Evolutionary conservation across 345 rosid species (phyloP).

Genomic region (Bretschneidera sinensis): DNA sequence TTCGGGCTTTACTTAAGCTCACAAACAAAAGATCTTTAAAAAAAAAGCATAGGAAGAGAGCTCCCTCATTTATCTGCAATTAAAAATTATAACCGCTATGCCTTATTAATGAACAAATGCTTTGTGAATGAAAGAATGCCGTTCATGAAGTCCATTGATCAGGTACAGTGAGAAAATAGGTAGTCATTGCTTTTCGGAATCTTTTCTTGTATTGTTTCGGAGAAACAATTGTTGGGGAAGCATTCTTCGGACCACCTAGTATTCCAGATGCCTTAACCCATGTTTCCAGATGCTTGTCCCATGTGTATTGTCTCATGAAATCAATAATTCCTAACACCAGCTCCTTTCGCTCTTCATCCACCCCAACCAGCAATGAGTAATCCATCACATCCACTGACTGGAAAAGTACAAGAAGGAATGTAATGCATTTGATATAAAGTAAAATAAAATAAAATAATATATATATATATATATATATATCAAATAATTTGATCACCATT

Average conservation of each 20-base stretch:
- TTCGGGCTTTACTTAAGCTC: slow-evolving; percentile 19
- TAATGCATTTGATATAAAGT: neutral
- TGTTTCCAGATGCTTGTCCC: slow-evolving; percentile 99
- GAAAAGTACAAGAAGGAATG: slow-evolving; percentile 1
- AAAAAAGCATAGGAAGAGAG: neutral
- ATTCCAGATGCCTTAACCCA: slow-evolving; percentile 93
- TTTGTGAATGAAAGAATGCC: slow-evolving; percentile 13
- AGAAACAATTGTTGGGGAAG: slow-evolving; percentile 80
- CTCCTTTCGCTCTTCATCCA: slow-evolving; percentile 81
- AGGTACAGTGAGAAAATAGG: slow-evolving; percentile 90
- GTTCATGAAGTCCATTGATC: slow-evolving; percentile 80
- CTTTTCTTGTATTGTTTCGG: slow-evolving; percentile 93
- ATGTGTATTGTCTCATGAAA: slow-evolving; percentile 97
- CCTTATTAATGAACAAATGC: slow-evolving; percentile 40
- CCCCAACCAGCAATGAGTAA: slow-evolving; percentile 93
- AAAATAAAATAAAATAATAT: no score
- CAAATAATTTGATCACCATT: no score
- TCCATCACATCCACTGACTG: slow-evolving; percentile 93
- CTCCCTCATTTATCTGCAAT: slow-evolving; percentile 15
- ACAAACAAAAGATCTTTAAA: neutral
- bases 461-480: no score
- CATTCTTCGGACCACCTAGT: slow-evolving; percentile 80
- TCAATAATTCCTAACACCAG: slow-evolving; percentile 94
- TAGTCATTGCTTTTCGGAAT: slow-evolving; percentile 91
- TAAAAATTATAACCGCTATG: slow-evolving; percentile 13